A percentile compares a stretch with the other conserved stretches of the same genome.
Conservation (phyloP, 2,329 filamentous ascomycete genomes). For the Botrytis deweyae region DNA sequence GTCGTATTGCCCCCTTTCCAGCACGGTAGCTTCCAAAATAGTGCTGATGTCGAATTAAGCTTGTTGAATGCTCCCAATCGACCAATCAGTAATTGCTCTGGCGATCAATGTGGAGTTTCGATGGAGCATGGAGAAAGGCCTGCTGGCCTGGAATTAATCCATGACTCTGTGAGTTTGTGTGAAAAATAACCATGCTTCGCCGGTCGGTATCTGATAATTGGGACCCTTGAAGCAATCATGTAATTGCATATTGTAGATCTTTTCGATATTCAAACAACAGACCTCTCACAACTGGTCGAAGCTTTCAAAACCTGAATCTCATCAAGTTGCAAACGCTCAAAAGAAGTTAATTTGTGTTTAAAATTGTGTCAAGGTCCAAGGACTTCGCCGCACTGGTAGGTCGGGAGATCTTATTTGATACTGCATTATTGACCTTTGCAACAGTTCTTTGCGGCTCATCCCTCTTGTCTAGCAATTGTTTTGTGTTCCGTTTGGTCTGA, state of each 20-base stretch:
- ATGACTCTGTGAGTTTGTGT: constrained; percentile 10
- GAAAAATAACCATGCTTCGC: background rate
- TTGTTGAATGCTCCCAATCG: background rate
- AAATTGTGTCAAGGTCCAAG: background rate
- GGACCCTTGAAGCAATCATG: constrained; percentile 10
- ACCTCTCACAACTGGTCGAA: background rate
- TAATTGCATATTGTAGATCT: constrained; percentile 8
- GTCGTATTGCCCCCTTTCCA: background rate
- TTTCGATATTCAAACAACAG: background rate
- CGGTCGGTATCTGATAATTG: constrained; percentile 7
- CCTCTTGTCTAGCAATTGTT: background rate
- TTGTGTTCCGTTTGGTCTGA: background rate
- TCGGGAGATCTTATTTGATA: background rate
- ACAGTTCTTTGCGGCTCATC: too few relatives aligned
- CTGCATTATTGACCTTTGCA: background rate
- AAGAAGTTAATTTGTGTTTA: background rate
- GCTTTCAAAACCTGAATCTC: background rate
- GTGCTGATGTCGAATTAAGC: background rate
- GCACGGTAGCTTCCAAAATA: background rate
- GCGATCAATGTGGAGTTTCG: background rate
- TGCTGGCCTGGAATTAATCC: background rate
- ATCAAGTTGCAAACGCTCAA: constrained; percentile 6
- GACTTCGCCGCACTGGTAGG: background rate
- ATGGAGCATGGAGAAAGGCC: background rate
- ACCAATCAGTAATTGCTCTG: background rate